Evolutionary conservation across 208 protist genomes (phyloP).

Genomic region (Sergeia podlipaevii): DNA sequence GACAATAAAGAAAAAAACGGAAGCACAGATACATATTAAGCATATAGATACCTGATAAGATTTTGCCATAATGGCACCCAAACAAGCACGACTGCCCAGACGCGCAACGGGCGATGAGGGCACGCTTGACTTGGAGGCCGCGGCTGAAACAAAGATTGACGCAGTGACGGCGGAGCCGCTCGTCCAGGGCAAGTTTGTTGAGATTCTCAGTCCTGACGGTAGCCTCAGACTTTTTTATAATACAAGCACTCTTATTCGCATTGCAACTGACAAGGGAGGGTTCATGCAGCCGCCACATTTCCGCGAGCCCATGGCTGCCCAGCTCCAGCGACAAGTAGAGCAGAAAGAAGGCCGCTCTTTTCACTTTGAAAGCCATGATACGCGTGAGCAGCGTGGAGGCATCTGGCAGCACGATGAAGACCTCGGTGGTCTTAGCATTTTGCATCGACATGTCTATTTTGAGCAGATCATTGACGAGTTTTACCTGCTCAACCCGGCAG

Average conservation of each 20-base stretch:
- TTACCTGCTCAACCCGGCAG: conserved; percentile 68
- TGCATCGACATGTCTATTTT: conserved; percentile 78
- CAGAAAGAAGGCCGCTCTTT: conserved; percentile 65
- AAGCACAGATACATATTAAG: too few relatives aligned
- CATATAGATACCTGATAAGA: too few relatives aligned
- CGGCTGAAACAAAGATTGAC: conserved; percentile 67
- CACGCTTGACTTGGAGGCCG: conserved; percentile 46
- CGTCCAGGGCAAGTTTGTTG: conserved; percentile 39
- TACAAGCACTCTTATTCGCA: conserved; percentile 77
- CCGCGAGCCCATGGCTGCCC: conserved; percentile 61
- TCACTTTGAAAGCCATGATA: conserved; percentile 45
- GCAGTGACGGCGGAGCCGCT: conserved; percentile 75
- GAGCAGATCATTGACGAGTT: conserved; percentile 86
- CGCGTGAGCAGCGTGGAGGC: background rate
- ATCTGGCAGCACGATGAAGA: conserved; percentile 1
- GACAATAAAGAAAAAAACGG: too few relatives aligned
- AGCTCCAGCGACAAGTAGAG: conserved; percentile 40
- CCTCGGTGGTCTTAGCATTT: conserved; percentile 21
- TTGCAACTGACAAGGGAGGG: conserved; percentile 67
- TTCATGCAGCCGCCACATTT: conserved; percentile 90
- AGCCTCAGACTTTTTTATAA: conserved; percentile 84
- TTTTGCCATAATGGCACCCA: conserved; percentile 32
- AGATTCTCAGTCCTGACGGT: conserved; percentile 70
- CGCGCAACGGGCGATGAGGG: conserved; percentile 12
- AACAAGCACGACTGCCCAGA: conserved; percentile 32